A percentile compares a stretch with the other conserved stretches of the same genome.
phyloP scores from a whole-genome alignment of 73 alveolate species.

The Tetrahymena thermophila region DNA sequence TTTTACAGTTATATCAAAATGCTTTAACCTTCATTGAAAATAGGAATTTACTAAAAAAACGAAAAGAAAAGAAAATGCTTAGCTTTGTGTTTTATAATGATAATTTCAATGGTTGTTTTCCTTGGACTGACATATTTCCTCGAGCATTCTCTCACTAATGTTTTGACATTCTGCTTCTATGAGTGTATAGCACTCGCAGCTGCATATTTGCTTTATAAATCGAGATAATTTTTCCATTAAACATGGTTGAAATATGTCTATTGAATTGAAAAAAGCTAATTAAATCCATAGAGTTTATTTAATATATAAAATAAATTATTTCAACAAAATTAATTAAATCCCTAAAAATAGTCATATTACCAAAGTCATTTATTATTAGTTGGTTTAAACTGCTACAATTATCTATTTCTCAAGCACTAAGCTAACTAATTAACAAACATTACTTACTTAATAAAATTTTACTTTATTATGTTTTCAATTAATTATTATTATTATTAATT shows the following conservation, averaged over 20 bases:
- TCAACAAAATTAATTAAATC: background rate
- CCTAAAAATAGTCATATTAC: background rate
- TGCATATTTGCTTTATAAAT: background rate
- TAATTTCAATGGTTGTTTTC: background rate
- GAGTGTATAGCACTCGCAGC: background rate
- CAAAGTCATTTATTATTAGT: background rate
- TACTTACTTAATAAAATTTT: background rate
- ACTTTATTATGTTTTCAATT: background rate
- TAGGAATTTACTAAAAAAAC: background rate
- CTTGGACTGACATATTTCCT: background rate
- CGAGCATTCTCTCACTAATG: background rate
- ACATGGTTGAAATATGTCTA: background rate
- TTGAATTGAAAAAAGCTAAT: background rate
- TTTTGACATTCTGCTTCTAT: background rate
- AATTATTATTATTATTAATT: too few species aligned
- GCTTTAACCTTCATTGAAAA: background rate
- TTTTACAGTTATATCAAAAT: background rate
- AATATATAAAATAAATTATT: too few species aligned
- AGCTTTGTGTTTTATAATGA: background rate
- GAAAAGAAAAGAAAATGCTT: background rate
- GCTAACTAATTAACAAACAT: too few species aligned
- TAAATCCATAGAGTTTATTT: too few species aligned
- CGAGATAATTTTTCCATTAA: background rate
- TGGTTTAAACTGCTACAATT: background rate
- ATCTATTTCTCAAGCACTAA: too few species aligned